Evolutionary conservation across 2,329 filamentous ascomycete genomes (phyloP).

Genomic region (Penicillium vulpinum): DNA sequence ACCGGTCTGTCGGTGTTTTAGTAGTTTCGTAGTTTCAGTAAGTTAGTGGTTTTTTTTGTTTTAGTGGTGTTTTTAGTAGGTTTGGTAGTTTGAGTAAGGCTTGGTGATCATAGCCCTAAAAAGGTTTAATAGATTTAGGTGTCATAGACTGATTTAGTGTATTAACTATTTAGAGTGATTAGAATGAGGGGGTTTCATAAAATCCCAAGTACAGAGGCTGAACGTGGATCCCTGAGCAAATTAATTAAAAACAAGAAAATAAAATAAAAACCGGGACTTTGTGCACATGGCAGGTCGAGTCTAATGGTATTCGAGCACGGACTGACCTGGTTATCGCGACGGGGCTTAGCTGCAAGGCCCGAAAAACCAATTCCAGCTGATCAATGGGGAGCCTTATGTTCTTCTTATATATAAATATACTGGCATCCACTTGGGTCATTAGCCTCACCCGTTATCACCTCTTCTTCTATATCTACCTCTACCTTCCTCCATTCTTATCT

Average conservation of each 20-base stretch:
- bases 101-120: too few species aligned
- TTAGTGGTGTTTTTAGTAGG: background rate
- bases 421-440: conserved; percentile 2
- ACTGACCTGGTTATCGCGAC: conserved; percentile 19
- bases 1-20: conserved; percentile 3
- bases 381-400: conserved; percentile 14
- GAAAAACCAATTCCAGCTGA: conserved; percentile 20
- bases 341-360: conserved; percentile 28
- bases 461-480: background rate
- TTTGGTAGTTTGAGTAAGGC: too few species aligned
- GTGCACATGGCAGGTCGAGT: conserved; percentile 25
- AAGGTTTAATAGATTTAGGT: too few species aligned
- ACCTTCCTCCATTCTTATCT: too few species aligned
- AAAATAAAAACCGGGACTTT: conserved; percentile 2
- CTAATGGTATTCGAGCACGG: conserved; percentile 18
- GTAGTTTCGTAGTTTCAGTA: background rate
- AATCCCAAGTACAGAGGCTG: conserved; percentile 2
- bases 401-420: conserved; percentile 23
- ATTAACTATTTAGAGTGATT: background rate
- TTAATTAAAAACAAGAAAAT: background rate
- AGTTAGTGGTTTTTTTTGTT: background rate
- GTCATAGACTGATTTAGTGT: background rate
- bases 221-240: conserved; percentile 2
- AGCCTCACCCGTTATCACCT: conserved; percentile 6
- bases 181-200: background rate